Conservation (phyloP, 176 grass and related monocot species). For the Oryza rufipogon region DNA sequence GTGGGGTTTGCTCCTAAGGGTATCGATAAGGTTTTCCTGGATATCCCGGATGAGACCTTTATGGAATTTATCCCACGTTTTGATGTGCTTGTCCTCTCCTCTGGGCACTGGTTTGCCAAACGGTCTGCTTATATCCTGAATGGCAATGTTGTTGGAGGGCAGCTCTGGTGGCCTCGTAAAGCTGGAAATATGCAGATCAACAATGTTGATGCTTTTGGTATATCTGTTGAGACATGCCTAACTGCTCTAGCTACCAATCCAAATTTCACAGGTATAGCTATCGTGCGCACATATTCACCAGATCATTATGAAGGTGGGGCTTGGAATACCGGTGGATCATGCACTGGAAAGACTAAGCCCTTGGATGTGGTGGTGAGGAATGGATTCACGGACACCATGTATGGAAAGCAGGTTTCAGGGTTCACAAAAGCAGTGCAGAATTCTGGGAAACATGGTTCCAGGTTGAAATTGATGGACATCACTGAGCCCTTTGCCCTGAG, state of each 20-base stretch:
- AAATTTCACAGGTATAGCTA: conserved; percentile 80
- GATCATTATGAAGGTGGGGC: conserved; percentile 94
- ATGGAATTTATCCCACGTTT: conserved; percentile 79
- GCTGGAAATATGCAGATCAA: conserved; percentile 78
- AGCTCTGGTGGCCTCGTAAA: conserved; percentile 82
- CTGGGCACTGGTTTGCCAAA: conserved; percentile 95
- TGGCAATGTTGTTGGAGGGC: conserved; percentile 71
- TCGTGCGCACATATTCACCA: conserved; percentile 82
- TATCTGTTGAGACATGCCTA: conserved; percentile 80
- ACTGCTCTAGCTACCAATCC: conserved; percentile 67
- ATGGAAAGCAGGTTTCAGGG: conserved; percentile 64
- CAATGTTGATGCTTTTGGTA: conserved; percentile 76
- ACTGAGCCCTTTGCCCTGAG: conserved; percentile 78
- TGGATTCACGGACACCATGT: conserved; percentile 79
- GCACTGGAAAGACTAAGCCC: conserved; percentile 78
- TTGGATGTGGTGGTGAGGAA: conserved; percentile 60
- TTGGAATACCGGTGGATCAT: conserved; percentile 93
- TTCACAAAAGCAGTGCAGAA: conserved; percentile 70
- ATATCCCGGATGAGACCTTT: conserved; percentile 78
- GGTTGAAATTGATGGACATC: conserved; percentile 88
- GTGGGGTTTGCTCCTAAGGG: conserved; percentile 64
- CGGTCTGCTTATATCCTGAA: conserved; percentile 72
- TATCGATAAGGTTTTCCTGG: conserved; percentile 84
- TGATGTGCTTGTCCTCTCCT: conserved; percentile 92
- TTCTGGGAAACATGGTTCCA: conserved; percentile 45